Evolutionary conservation across 2,329 filamentous ascomycete species (phyloP), one percentile per base, ranked within the genome.

Genomic region (Colletotrichum eleusines): DNA sequence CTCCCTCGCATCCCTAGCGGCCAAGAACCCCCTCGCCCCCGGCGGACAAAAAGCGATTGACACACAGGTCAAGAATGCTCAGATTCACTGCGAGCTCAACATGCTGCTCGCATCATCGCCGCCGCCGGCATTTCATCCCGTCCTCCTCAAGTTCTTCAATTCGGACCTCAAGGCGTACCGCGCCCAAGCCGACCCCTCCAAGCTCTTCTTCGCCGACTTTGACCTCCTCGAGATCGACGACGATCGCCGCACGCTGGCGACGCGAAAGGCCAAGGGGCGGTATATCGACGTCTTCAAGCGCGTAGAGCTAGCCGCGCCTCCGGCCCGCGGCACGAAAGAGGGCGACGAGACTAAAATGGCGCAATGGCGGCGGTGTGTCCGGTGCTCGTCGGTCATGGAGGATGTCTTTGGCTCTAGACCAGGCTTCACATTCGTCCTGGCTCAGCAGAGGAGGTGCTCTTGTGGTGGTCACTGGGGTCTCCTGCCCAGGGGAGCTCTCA

Each of bases 151-250:
- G 65, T 86, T 91, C 69, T 90, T 95, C 70, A 84, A 85, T 40
- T 82, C 84, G 35, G 87, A 90, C 55, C 80, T 94, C 35, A 84
- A 83, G 0, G 83, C 84, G 26, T 86, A 95, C 64, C 85, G 87
- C 50, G 83, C 83, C 6, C 84, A 87, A 65, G 85, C 90, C 14
- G 89, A 96, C 74, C 86, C 89, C 35, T 87, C 90, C 12, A 86
- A 86, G 71, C 84, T 97, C 59, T 93, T 92, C 81, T 92, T 94
- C 80, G 88, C 89, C 59, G 89, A 96, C 77, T 93, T 90, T 66
- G 85, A 85, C 59, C 87, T 93, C 77, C 84, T 96, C 14, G 91
- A 92, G 6, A 83, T 94, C 18, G 85, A 87, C 12, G 86, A 90
- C 63, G 88, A 90, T 70, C 80, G 80, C 18, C 81, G 82, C 23